Percentiles rank a stretch among this genome's conserved stretches.
phyloP scores from a whole-genome alignment of 2,329 filamentous ascomycete species.

The Sphaerulina populicola region DNA sequence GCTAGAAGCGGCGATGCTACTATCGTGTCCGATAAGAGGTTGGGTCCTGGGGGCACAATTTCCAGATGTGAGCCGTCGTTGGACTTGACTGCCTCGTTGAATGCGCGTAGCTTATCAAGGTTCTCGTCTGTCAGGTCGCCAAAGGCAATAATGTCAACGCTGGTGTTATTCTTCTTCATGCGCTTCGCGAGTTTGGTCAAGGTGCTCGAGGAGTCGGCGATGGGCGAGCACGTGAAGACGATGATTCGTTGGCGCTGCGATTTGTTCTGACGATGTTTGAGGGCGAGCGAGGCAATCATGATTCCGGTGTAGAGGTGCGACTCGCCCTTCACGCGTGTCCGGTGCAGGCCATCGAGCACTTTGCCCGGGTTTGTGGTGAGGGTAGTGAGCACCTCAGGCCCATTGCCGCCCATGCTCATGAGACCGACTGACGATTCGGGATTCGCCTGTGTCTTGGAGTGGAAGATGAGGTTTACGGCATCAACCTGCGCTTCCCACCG shows the following conservation, averaged over 20 bases:
- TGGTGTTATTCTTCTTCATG: constrained; percentile 97
- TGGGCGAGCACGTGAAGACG: constrained; percentile 89
- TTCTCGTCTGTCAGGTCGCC: constrained; percentile 87
- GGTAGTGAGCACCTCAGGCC: constrained; percentile 94
- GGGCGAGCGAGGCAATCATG: constrained; percentile 88
- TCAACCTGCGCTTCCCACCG: constrained; percentile 95
- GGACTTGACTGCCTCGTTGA: constrained; percentile 87
- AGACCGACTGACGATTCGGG: constrained; percentile 94
- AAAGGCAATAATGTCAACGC: constrained; percentile 90
- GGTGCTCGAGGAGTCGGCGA: constrained; percentile 80
- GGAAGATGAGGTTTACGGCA: constrained; percentile 90
- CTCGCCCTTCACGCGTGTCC: constrained; percentile 85
- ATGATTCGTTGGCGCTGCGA: constrained; percentile 94
- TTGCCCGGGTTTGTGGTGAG: constrained; percentile 94
- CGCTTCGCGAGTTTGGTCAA: constrained; percentile 86
- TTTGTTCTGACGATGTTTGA: constrained; percentile 98
- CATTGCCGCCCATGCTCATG: constrained; percentile 92
- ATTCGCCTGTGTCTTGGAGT: constrained; percentile 88
- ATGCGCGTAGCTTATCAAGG: constrained; percentile 80
- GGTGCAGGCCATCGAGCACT: constrained; percentile 83
- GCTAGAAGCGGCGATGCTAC: constrained; percentile 82
- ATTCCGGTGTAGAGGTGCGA: constrained; percentile 87
- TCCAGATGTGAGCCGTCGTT: constrained; percentile 86
- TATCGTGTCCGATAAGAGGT: constrained; percentile 85
- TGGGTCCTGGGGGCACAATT: constrained; percentile 80